Evolutionary conservation across 495 filamentous ascomycete genomes (phyloP), one percentile per base, ranked within the genome.

Genomic region (Talaromyces trachyspermus): DNA sequence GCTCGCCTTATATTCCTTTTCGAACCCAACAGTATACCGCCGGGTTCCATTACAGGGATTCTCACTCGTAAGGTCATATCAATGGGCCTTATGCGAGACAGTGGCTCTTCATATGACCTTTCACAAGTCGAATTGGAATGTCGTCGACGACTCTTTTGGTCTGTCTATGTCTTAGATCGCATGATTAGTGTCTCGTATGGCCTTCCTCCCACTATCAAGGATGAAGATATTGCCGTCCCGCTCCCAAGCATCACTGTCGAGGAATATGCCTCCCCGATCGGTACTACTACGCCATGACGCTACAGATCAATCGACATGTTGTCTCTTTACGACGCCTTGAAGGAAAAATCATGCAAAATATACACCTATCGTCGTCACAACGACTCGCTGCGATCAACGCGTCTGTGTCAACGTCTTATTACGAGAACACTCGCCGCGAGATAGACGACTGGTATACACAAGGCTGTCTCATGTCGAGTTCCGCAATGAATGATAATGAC

Each of bases 371-470:
- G 17, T 30, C 41, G 14, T 26, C 39, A 14, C 39, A 42, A 20
- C 19, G 24, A 20, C 41, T 27, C 11, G 26, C 26, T 25, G 23
- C 26, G 11, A 14, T 44, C 14, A 44, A 9, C 25, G n/a, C 23
- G 23, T 14, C 23, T 10, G 19, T 44, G 24, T 27, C 26, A 27
- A 27, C 25, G 1, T 30, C 41, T 25, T 29, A 44, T 37, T 30
- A 46, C 15, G 37, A 55, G 12, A 43, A 55, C 10, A 30, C 55
- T n/a, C 51, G 54, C 10, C 32, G 52, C 11, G 29, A 55, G 32
- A 60, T 60, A 24, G 55, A 58, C 26, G 52, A 60, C 29, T 60
- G 57, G 57, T 58, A 60, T 32, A 60, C 51, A 5, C 46, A 57
- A 24, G 57, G 57, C 0, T 60, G 55, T 50, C 51, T 60, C 4